Evolutionary conservation across 2,329 filamentous ascomycete species (phyloP), one percentile per base, ranked within the genome.

Genomic region (Aspergillus sp.): DNA sequence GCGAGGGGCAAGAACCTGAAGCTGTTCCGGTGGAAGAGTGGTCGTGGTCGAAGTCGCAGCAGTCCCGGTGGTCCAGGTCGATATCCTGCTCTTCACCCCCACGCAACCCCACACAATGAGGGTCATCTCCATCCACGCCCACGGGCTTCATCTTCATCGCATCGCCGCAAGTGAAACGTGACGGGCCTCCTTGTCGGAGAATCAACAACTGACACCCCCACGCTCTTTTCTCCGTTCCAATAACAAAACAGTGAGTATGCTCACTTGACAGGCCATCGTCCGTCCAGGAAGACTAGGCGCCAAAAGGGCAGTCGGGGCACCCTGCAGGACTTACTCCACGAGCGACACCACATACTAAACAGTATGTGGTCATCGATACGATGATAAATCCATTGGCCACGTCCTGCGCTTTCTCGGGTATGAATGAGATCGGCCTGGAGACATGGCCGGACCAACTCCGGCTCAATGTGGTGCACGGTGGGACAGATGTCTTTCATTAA

Each of bases 91-190:
- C 51, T 11, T 41, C 40, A 60, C 58, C 58, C 58, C 58, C 58
- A 60, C 58, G 58, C 46, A 49, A 57, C 54, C 58, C 58, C 58
- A 60, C 58, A 55, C 41, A 56, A 54, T 30, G 54, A 51, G 57
- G 57, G 49, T 51, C 17, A 27, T 40, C 34, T 50, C 42, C 42
- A 24, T 45, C 27, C 24, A 47, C 12, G 47, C 33, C 19, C 30
- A 19, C 46, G 17, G 20, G 12, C 33, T 19, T 15, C 17, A n/a
- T 39, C 37, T 45, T 51, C 39, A 20, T 33, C 11, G 20, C 24
- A 5, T 51, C 24, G 39, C 27, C 15, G 24, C 9, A 11, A 17
- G 33, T 20, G 39, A 50, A 50, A 49, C 27, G n/a, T 34, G 44
- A 44, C 9, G 24, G 44, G 27, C 27, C 27, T 47, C 27, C 12